phyloP scores from a whole-genome alignment of 2,329 filamentous ascomycete genomes.

The Cladosporium velox region DNA sequence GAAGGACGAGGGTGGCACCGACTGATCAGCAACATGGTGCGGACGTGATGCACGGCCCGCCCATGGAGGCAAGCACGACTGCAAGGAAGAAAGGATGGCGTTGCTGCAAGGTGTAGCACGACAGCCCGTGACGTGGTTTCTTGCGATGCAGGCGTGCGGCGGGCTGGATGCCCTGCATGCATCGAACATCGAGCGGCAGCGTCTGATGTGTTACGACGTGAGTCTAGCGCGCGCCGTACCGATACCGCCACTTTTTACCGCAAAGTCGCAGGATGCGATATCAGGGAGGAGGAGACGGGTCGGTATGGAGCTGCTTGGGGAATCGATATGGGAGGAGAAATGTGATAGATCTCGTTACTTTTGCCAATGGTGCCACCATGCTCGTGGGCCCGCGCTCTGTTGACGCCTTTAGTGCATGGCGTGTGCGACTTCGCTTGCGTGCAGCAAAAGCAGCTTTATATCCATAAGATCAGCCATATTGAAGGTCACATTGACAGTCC shows the following conservation, averaged over 20 bases:
- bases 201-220: neutral
- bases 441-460: neutral
- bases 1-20: constrained; percentile 20
- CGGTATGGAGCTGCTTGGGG: neutral
- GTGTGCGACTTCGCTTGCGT: neutral
- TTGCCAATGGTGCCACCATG: constrained; percentile 7
- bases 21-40: constrained; percentile 15
- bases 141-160: constrained; percentile 8
- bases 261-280: neutral
- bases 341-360: constrained; percentile 11
- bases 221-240: constrained; percentile 15
- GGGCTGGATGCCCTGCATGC: constrained; percentile 8
- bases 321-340: neutral
- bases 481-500: neutral
- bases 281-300: neutral
- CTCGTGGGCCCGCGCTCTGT: neutral
- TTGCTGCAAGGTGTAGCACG: neutral
- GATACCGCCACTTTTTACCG: constrained; percentile 12
- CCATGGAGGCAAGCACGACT: constrained; percentile 1
- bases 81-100: constrained; percentile 2
- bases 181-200: neutral
- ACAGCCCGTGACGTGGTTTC: constrained; percentile 16
- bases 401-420: constrained; percentile 6
- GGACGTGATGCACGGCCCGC: constrained; percentile 4
- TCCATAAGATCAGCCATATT: constrained; percentile 10